Evolutionary conservation across 2,329 filamentous ascomycete genomes (phyloP).

Genomic region (Xylariaceae sp.): DNA sequence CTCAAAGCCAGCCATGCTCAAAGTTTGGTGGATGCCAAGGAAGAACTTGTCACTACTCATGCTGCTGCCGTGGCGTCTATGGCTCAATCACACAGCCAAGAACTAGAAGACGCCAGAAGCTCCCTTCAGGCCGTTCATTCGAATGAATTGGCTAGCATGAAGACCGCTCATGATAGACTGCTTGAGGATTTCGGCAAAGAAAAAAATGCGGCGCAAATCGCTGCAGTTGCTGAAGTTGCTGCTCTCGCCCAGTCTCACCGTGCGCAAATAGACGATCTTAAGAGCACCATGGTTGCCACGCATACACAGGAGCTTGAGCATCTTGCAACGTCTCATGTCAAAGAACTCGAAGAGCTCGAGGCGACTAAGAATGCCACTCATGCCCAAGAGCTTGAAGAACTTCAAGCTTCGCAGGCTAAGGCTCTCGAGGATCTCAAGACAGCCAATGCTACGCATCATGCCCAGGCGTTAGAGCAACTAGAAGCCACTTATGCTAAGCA

Average conservation of each 20-base stretch:
- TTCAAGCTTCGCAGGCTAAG: conserved; percentile 13
- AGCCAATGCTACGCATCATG: conserved; percentile 16
- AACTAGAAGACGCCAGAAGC: conserved; percentile 21
- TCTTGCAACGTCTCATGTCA: conserved; percentile 16
- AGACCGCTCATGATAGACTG: conserved; percentile 15
- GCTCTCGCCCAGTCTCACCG: conserved; percentile 7
- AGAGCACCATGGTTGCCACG: conserved; percentile 11
- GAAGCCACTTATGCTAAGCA: no score
- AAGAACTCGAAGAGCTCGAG: conserved; percentile 22
- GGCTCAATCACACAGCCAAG: conserved; percentile 14
- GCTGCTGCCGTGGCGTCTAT: conserved; percentile 24
- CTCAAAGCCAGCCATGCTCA: conserved; percentile 19
- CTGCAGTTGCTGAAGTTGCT: conserved; percentile 25
- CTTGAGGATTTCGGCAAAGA: conserved; percentile 15
- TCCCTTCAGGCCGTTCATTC: conserved; percentile 18
- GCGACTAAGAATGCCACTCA: conserved; percentile 22
- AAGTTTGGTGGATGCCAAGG: conserved; percentile 22
- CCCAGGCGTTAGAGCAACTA: neutral
- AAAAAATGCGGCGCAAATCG: conserved; percentile 19
- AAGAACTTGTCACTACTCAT: conserved; percentile 19
- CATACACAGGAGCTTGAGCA: conserved; percentile 23
- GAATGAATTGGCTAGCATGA: conserved; percentile 19
- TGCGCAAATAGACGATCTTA: conserved; percentile 17
- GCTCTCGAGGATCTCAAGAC: conserved; percentile 20
- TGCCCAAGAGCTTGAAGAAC: neutral